Evolutionary conservation across 2,329 filamentous ascomycete genomes (phyloP), one percentile per base, ranked within the genome.

Genomic region (Calonectria crousiana): DNA sequence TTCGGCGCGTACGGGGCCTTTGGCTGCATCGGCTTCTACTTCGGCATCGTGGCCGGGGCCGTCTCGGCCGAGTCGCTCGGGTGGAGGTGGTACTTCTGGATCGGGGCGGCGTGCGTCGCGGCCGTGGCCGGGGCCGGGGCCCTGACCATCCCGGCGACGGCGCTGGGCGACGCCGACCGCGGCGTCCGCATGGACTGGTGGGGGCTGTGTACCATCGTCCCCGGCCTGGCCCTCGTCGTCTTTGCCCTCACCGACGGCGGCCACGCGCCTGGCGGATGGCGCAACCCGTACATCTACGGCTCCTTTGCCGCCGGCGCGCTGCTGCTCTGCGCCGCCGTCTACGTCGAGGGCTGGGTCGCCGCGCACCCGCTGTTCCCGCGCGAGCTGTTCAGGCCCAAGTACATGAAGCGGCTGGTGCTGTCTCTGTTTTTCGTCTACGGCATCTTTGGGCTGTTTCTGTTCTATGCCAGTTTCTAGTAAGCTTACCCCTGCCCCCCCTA

Each of bases 231-330:
- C 4, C 87, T 96, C 30, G 87, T 95, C 75, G 92, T 95, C 1
- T 96, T 92, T 78, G 93, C 94, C 1, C 90, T 96, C 65, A 95
- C 94, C 0, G 92, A 95, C 68, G 92, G 92, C 18, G 90, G 92
- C 0, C 91, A 94, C 82, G 93, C 93, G 0, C 89, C 92, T 0
- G 81, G 91, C 4, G 90, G 93, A 2, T 96, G 94, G 94, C 86
- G 84, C 18, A 94, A 92, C 0, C 92, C 93, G 0, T 95, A 95
- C 78, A 92, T 96, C 51, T 90, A 90, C 60, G 86, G 92, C 20
- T 91, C 92, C 0, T 90, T 96, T 62, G 84, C 92, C 11, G 47
- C 93, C 3, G 94, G 94, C 0, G 84, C 89, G 9, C 74, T 94
- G 1, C 82, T 94, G 9, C 86, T 96, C 1, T 84, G 84, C 1